Base-by-base conservation (phyloP, 352 stramenopile species). In the Thraustotheca clavata region DNA sequence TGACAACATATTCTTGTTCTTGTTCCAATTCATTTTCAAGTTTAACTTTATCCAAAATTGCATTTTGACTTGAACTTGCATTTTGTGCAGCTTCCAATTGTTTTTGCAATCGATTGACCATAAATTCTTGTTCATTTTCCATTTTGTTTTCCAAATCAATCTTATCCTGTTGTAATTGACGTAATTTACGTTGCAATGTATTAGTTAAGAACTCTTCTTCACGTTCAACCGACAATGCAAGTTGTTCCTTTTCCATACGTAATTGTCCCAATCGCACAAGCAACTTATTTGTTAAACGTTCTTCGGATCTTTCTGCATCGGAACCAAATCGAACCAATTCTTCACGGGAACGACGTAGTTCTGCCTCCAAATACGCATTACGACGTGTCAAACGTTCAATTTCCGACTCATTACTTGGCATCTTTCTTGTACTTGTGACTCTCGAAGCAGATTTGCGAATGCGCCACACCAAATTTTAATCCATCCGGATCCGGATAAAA, bases 111-210 rank as follows among this genome's bases (percentile, higher is more conserved):
- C 92, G 92, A 76, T 96, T 96, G 20, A 96, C 87, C 39, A 96
- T 91, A 72, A 94, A 95, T 60, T 96, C 88, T 72, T 96, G 87
- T 65, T 96, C 88, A 62, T 87, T 76, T 73, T 96, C 88, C 9
- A 96, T 78, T 67, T 94, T 91, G 73, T 96, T 96, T 71, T 96
- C 88, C 7, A 96, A 67, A 60, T 96, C 88, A 52, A 96, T 78
- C 62, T 96, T 96, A 68, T 96, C 88, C 55, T 86, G 83, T 50
- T 80, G 84, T 55, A 94, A 71, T 60, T 92, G 74, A 61, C 86
- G 76, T n/a, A 96, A 76, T 65, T 95, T 95, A 74, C 94, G 93
- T 59, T 90, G 81, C 26, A 96, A 72, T 49, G 68, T 91, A 73
- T 96, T 96, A 24, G 88, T 96, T 36, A 96, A 73, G 24, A 94